Evolutionary conservation across 2,329 filamentous ascomycete genomes (phyloP).

Genomic region (Fusarium beomiforme): DNA sequence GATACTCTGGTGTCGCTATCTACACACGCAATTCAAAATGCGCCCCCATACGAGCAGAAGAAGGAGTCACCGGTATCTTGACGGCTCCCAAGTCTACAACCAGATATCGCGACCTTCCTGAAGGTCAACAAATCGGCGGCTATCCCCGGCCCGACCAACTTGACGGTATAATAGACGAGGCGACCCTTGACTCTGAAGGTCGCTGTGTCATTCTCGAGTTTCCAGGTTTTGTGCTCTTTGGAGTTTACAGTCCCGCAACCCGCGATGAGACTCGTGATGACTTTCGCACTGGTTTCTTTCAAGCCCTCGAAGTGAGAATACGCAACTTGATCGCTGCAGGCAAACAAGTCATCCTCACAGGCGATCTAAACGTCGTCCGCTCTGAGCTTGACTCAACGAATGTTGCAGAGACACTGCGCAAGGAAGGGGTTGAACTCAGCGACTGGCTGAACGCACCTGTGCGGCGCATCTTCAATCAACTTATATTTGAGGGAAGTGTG

Average conservation of each 20-base stretch:
- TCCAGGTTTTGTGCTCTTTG: slow-evolving; percentile 91
- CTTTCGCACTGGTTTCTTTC: slow-evolving; percentile 83
- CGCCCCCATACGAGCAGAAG: slow-evolving; percentile 87
- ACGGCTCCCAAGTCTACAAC: slow-evolving; percentile 76
- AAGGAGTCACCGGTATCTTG: slow-evolving; percentile 88
- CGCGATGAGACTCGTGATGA: slow-evolving; percentile 84
- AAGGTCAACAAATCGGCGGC: slow-evolving; percentile 83
- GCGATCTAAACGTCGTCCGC: slow-evolving; percentile 85
- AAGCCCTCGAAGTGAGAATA: slow-evolving; percentile 82
- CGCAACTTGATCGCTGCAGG: slow-evolving; percentile 84
- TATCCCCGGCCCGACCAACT: slow-evolving; percentile 81
- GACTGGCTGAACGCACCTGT: slow-evolving; percentile 79
- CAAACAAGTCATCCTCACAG: slow-evolving; percentile 85
- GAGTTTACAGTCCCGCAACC: slow-evolving; percentile 91
- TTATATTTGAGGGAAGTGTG: slow-evolving; percentile 79
- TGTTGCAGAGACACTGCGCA: slow-evolving; percentile 75
- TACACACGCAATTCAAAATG: slow-evolving; percentile 92
- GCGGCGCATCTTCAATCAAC: slow-evolving; percentile 83
- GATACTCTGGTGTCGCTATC: slow-evolving; percentile 94
- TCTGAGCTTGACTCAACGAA: slow-evolving; percentile 80
- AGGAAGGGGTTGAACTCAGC: slow-evolving; percentile 72
- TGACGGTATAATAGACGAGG: slow-evolving; percentile 70
- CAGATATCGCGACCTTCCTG: slow-evolving; percentile 78
- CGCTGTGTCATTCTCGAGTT: slow-evolving; percentile 93
- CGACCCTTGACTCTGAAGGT: slow-evolving; percentile 86